Percentiles rank a stretch among this genome's conserved stretches.
These are phyloP conservation scores for Plantago major DNA, from an alignment of 257 asterid species.

Conservation along the genomic window DNA sequence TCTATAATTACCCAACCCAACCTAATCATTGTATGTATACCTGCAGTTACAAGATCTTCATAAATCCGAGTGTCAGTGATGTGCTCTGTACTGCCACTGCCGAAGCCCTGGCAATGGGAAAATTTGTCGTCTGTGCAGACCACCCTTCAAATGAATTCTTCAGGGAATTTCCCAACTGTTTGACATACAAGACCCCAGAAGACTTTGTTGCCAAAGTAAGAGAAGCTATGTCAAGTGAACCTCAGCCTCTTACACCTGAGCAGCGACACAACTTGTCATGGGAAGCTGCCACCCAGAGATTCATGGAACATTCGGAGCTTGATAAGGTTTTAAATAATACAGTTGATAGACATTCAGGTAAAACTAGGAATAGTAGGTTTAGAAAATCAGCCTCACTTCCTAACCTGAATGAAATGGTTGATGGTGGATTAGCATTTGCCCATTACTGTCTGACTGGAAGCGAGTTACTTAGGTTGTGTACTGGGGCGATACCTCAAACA, in stretches of 20 bases:
- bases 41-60: constrained; percentile 90
- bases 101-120: constrained; percentile 99
- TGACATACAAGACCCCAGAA: constrained; percentile 79
- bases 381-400: constrained; percentile 65
- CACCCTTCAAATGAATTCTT: constrained; percentile 98
- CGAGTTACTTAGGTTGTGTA: constrained; percentile 78
- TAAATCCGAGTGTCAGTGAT: constrained; percentile 95
- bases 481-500: constrained; percentile 82
- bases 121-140: constrained; percentile 90
- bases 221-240: constrained; percentile 91
- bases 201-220: constrained; percentile 83
- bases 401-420: constrained; percentile 57
- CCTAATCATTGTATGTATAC: neutral
- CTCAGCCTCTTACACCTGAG: constrained; percentile 82
- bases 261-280: constrained; percentile 79
- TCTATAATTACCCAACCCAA: neutral
- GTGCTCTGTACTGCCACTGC: constrained; percentile 99
- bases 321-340: constrained; percentile 45
- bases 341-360: constrained; percentile 20
- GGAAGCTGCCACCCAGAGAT: constrained; percentile 98
- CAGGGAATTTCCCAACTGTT: constrained; percentile 86
- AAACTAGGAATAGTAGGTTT: constrained; percentile 28
- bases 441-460: constrained; percentile 88
- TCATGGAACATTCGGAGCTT: constrained; percentile 81
- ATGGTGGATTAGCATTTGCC: constrained; percentile 85